These are phyloP conservation scores for Leccinum rimulosum DNA, from an alignment of 768 basidiomycete species.

Conservation along the genomic window DNA sequence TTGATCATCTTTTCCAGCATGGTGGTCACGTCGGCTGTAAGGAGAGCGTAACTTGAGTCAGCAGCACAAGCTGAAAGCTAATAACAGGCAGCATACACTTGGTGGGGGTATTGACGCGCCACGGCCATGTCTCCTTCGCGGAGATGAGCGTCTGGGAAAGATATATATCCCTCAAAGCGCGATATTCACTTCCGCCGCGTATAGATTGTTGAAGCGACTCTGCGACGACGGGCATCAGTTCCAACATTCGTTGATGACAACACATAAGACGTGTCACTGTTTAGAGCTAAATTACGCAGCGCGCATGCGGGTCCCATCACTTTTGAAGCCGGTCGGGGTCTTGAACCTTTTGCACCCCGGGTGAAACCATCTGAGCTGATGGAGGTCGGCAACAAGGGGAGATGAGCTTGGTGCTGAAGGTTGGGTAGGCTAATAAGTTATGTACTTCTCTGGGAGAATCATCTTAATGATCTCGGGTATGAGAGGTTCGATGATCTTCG, in stretches of 20 bases:
- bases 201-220: neutral
- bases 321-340: conserved; percentile 9
- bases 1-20: conserved; percentile 23
- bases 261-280: conserved; percentile 3
- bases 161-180: neutral
- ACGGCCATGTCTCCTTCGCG: neutral
- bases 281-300: conserved; percentile 17
- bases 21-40: conserved; percentile 14
- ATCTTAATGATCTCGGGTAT: neutral
- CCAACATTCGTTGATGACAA: neutral
- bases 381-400: neutral
- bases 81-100: neutral
- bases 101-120: neutral
- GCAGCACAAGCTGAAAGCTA: neutral
- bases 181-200: neutral
- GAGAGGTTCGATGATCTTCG: neutral
- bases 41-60: neutral
- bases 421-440: neutral
- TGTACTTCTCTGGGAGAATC: neutral
- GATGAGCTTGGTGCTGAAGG: neutral
- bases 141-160: neutral
- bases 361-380: neutral
- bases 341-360: neutral
- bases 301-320: conserved; percentile 28
- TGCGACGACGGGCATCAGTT: neutral